Percentiles rank a stretch among this genome's conserved stretches.
Evolutionary conservation across 257 asterid species (phyloP).

Genomic region (Petrea volubilis): DNA sequence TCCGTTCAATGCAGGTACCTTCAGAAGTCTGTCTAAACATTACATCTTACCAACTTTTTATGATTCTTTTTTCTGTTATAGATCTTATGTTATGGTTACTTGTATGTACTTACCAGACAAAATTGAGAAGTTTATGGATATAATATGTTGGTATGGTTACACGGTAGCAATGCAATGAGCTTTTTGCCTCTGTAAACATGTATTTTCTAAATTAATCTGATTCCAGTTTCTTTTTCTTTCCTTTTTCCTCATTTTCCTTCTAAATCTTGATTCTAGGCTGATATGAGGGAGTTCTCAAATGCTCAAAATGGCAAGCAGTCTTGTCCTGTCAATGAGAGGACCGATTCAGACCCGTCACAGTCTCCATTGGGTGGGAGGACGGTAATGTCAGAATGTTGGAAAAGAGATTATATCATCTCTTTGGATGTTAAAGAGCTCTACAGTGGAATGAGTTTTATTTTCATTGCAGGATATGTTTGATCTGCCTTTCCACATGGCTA

Average conservation of each 20-base stretch:
- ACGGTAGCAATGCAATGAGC: not conserved
- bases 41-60: not conserved
- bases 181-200: conserved; percentile 2
- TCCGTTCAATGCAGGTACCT: conserved; percentile 94
- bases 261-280: too few species aligned
- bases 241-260: too few species aligned
- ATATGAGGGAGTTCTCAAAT: conserved; percentile 92
- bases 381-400: conserved; percentile 49
- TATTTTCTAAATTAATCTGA: conserved; percentile 18
- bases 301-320: conserved; percentile 86
- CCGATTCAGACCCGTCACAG: conserved; percentile 68
- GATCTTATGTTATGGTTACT: not conserved
- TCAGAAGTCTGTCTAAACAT: not conserved
- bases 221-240: too few species aligned
- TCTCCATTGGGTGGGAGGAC: conserved; percentile 94
- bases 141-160: not conserved
- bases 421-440: conserved; percentile 17
- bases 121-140: not conserved
- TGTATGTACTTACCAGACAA: not conserved
- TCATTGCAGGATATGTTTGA: conserved; percentile 70
- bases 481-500: conserved; percentile 83
- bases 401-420: not conserved
- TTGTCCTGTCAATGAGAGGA: conserved; percentile 57
- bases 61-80: not conserved
- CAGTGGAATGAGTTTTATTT: not conserved